Evolutionary conservation across 805 yeast species (phyloP).

Genomic region (Pichia sporocuriosa): DNA sequence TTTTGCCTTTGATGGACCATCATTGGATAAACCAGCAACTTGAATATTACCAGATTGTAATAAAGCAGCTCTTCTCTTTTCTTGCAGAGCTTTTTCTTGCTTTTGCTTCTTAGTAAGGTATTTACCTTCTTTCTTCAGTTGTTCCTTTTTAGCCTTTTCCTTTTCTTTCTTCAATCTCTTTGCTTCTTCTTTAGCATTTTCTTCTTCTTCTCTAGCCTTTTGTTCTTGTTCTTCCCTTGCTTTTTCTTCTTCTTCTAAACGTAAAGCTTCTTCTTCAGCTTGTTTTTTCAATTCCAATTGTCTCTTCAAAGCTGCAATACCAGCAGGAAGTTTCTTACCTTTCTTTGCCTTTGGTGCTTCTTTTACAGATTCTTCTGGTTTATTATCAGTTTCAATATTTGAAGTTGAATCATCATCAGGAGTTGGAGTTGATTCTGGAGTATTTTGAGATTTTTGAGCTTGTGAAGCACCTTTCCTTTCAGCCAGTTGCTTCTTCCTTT

Average conservation of each 20-base stretch:
- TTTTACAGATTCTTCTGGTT: constrained; percentile 16
- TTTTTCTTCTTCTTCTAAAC: constrained; percentile 64
- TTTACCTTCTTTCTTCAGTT: constrained; percentile 94
- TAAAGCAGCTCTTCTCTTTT: constrained; percentile 82
- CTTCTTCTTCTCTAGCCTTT: constrained; percentile 49
- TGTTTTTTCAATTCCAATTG: constrained; percentile 87
- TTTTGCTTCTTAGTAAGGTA: constrained; percentile 89
- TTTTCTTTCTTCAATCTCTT: constrained; percentile 72
- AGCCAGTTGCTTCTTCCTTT: constrained; percentile 83
- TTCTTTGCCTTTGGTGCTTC: constrained; percentile 34
- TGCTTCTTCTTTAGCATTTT: constrained; percentile 53
- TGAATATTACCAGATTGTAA: constrained; percentile 64
- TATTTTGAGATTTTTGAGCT: constrained; percentile 10
- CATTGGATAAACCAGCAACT: constrained; percentile 62
- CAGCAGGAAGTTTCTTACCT: constrained; percentile 81
- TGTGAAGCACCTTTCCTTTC: constrained; percentile 66
- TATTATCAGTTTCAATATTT: constrained; percentile 6
- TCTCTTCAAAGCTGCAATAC: constrained; percentile 82
- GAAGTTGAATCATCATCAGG: constrained; percentile 31
- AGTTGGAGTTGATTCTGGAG: constrained; percentile 30
- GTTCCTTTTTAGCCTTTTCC: constrained; percentile 81
- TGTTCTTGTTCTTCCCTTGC: constrained; percentile 44
- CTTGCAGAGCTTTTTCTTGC: constrained; percentile 80
- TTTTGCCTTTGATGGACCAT: constrained; percentile 7
- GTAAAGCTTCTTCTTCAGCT: constrained; percentile 74